Conservation (phyloP, 2,329 filamentous ascomycete genomes). For the Penicillium frequentans region DNA sequence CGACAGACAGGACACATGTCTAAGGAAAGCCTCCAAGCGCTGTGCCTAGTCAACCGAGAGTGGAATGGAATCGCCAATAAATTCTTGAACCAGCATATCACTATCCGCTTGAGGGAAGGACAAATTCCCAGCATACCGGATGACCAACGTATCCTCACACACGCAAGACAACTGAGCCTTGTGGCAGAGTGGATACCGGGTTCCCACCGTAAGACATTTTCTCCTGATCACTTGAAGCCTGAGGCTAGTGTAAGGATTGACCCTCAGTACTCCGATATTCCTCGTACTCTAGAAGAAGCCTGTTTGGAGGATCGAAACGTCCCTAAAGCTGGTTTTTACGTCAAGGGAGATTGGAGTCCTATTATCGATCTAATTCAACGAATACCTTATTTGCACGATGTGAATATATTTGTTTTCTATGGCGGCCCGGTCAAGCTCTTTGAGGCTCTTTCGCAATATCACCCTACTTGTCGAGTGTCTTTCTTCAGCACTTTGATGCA, state of each 20-base stretch:
- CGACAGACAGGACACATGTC: not conserved
- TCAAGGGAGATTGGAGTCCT: not conserved
- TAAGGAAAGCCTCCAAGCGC: not conserved
- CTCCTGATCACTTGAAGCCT: too few relatives aligned
- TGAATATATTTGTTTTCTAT: not conserved
- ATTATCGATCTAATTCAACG: not conserved
- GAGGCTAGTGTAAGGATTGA: too few relatives aligned
- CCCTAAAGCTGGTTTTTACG: not conserved
- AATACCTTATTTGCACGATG: not conserved
- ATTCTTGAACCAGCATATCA: not conserved
- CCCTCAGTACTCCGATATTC: too few relatives aligned
- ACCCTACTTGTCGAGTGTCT: not conserved
- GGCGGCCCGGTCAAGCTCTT: not conserved
- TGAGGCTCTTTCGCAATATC: constrained; percentile 1
- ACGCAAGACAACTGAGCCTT: not conserved
- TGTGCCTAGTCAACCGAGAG: not conserved
- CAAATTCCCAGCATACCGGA: not conserved
- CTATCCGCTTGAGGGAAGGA: not conserved
- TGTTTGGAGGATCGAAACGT: not conserved
- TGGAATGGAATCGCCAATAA: not conserved
- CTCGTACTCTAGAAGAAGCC: not conserved
- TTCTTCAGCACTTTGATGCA: not conserved
- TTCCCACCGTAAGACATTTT: too few relatives aligned
- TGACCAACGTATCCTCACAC: not conserved
- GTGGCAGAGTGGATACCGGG: not conserved